Evolutionary conservation across 2,329 filamentous ascomycete species (phyloP), one percentile per base, ranked within the genome.

Genomic region (Cladophialophora yegresii): DNA sequence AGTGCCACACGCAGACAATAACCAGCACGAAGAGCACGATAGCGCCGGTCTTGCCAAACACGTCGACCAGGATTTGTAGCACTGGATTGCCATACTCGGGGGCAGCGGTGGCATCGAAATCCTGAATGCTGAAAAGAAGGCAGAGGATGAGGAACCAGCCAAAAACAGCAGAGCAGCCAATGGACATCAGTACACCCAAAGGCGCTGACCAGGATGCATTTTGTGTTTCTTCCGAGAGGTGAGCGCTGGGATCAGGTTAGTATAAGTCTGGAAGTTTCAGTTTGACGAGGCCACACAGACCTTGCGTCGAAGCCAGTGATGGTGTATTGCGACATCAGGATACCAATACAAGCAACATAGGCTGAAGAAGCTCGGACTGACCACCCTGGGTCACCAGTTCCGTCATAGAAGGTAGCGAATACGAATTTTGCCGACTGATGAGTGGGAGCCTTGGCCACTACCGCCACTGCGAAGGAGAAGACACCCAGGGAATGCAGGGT

Each of bases 1-100:
- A 85, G 71, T 86, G 84, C 84, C 84, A 87, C 3, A 86, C 82
- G 62, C 84, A 86, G 33, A 86, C 75, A 68, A 86, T 85, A 66
- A 86, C 78, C 13, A 86, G 73, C 0, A 76, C 79, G 74, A 86
- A 85, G 6, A 86, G 71, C 1, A 78, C 83, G 8, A 86, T 78
- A 0, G 84, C 84, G 3, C 84, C 83, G 54, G 82, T 75, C 61
- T 84, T 79, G 3, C 84, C 84, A 63, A 84, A 84, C 2, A 85
- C 73, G 69, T 86, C 84, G 13, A 86, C 77, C 22, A 87, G 77
- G 45, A 87, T 86, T 73, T 86, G 84, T 3, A 86, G 74, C 4
- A 87, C 82, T 0, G 84, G 84, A 71, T 86, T 83, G 1, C 72
- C 77, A 66, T 82, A 83, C 0, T 67, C 56, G 51, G 78, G 80